These are phyloP conservation scores for Dianthus caryophyllus DNA, from an alignment of 148 eudicot genomes.

Conservation along the genomic window DNA sequence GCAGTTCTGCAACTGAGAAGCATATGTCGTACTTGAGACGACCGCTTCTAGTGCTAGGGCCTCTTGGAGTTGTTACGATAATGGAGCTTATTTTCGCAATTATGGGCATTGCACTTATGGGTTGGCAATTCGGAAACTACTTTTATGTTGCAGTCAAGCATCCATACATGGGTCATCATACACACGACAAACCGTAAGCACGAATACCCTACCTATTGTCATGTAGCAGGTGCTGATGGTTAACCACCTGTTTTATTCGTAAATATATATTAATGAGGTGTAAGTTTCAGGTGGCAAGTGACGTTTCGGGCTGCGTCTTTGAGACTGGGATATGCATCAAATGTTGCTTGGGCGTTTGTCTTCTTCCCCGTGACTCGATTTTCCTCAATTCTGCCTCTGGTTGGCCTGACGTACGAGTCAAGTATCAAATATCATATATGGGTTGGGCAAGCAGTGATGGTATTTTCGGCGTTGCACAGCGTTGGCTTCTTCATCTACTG, in stretches of 20 bases:
- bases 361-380: slow-evolving; percentile 55
- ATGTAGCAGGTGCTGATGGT: too few relatives aligned
- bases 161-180: slow-evolving; percentile 36
- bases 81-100: slow-evolving; percentile 37
- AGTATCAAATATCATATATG: slow-evolving; percentile 66
- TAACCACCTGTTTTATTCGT: too few relatives aligned
- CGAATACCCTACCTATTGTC: slow-evolving; percentile 13
- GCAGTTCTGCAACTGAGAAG: slow-evolving; percentile 12
- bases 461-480: slow-evolving; percentile 42
- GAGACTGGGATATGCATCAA: slow-evolving; percentile 50
- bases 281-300: slow-evolving; percentile 35
- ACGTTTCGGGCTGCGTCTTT: slow-evolving; percentile 37
- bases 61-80: slow-evolving; percentile 39
- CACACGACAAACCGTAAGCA: slow-evolving; percentile 14
- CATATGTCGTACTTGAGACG: slow-evolving; percentile 28
- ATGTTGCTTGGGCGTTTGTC: slow-evolving; percentile 49
- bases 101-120: slow-evolving; percentile 42
- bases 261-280: background rate
- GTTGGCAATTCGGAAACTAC: slow-evolving; percentile 46
- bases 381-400: slow-evolving; percentile 45
- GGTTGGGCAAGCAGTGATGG: slow-evolving; percentile 55
- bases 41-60: slow-evolving; percentile 39
- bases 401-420: slow-evolving; percentile 56
- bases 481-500: slow-evolving; percentile 50
- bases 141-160: slow-evolving; percentile 34